A percentile compares a stretch with the other conserved stretches of the same genome.
These are phyloP conservation scores for Pseudoturritis turrita DNA, from an alignment of 345 rosid genomes.

Conservation along the genomic window DNA sequence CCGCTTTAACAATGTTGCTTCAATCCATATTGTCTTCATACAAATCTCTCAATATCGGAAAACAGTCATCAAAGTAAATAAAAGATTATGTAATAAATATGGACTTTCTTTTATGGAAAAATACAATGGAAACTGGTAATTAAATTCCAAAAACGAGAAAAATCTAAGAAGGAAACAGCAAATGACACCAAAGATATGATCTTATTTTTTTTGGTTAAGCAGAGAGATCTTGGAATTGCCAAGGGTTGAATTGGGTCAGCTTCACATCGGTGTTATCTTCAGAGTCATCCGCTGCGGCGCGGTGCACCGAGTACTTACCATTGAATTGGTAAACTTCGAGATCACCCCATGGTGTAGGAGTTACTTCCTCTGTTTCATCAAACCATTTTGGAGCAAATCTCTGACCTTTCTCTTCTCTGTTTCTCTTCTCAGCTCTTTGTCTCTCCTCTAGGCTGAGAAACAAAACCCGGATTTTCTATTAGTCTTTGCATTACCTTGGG, in stretches of 20 bases:
- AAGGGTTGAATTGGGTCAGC: slow-evolving; percentile 53
- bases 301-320: slow-evolving; percentile 52
- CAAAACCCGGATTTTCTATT: neutral
- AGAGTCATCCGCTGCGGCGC: slow-evolving; percentile 40
- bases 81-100: neutral
- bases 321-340: slow-evolving; percentile 63
- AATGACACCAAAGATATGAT: neutral
- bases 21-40: neutral
- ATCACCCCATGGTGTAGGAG: slow-evolving; percentile 79
- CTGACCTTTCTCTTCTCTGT: slow-evolving; percentile 52
- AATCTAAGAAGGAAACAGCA: neutral
- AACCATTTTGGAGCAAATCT: slow-evolving; percentile 63
- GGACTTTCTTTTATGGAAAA: neutral
- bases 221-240: slow-evolving; percentile 46
- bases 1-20: neutral
- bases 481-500: neutral
- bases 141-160: neutral
- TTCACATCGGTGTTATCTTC: slow-evolving; percentile 30
- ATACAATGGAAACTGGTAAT: neutral
- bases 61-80: too few relatives aligned
- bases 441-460: slow-evolving; percentile 39
- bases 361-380: slow-evolving; percentile 46
- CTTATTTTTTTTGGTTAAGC: neutral
- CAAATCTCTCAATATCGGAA: neutral
- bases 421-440: slow-evolving; percentile 67